Conservation (phyloP, 2,329 filamentous ascomycete genomes). For the Sclerotinia spermophila region DNA sequence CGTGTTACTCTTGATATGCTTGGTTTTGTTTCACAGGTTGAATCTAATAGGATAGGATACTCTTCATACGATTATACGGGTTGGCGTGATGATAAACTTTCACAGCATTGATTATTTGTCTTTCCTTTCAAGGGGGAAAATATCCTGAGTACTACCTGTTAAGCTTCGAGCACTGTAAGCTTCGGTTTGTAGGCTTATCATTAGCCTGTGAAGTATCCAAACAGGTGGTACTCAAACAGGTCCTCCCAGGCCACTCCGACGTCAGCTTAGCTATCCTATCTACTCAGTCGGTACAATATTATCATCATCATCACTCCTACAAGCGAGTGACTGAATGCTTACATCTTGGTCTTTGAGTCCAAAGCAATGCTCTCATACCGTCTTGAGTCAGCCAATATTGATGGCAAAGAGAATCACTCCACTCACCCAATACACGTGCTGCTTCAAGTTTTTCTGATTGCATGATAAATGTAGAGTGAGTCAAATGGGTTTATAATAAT, state of each 20-base stretch:
- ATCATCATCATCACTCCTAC: too few species aligned
- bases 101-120: background rate
- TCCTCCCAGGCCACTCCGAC: background rate
- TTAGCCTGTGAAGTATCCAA: too few species aligned
- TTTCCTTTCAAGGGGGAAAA: background rate
- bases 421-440: constrained; percentile 29
- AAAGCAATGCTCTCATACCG: background rate
- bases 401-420: constrained; percentile 9
- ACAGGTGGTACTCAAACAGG: background rate
- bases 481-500: background rate
- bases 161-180: background rate
- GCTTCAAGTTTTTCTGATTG: constrained; percentile 23
- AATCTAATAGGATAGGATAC: background rate
- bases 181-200: background rate
- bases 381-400: constrained; percentile 20
- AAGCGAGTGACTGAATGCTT: too few species aligned
- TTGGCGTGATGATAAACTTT: background rate
- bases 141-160: background rate
- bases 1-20: background rate
- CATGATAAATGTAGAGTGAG: constrained; percentile 13
- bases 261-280: too few species aligned
- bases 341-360: constrained; percentile 1
- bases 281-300: background rate
- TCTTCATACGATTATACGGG: too few species aligned
- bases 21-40: background rate